Evolutionary conservation across 352 stramenopile species (phyloP), one percentile per base, ranked within the genome.

Genomic region (Poterioochromonas sp.): DNA sequence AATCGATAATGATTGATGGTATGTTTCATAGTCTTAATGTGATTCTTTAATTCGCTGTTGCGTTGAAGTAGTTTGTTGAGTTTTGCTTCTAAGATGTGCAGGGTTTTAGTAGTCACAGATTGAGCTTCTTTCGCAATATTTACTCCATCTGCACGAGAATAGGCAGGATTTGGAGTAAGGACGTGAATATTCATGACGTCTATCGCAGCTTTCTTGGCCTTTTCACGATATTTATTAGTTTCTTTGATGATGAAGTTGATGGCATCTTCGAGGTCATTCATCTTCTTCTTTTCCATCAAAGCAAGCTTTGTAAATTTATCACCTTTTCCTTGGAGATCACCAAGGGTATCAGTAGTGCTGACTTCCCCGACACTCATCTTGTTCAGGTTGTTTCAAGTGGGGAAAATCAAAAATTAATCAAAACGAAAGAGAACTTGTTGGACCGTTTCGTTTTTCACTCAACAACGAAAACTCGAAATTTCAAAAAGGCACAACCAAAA

Each of bases 31-130:
- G 63, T 32, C 3, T 82, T 68, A 51, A 86, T 86, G 65, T 84
- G 76, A 51, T 83, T 83, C 32, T 84, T 70, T 29, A 83, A 79
- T 62, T 81, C 63, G 69, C 80, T 83, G 26, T 80, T 73, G 35
- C 84, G 49, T 39, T 85, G 80, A 26, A 84, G 68, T 34, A 83
- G 76, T 58, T 85, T 84, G 44, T 85, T 81, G 41, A 87, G 49
- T 60, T 83, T 81, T 51, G 80, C 77, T 76, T 88, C 84, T 53
- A 87, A 80, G 26, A 82, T 83, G 32, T 81, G 81, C 58, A 88
- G 76, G 40, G 85, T 82, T 68, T 88, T 88, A 53, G 80, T 83
- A 62, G 85, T 83, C 78, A 85, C 85, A 29, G 77, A 73, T 62
- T 87, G 81, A 2, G 82, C 84, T 29, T 85, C 68, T 63, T 82